A percentile compares a stretch with the other conserved stretches of the same genome.
phyloP scores from a whole-genome alignment of 768 basidiomycete genomes.

The Ramaria rubella region DNA sequence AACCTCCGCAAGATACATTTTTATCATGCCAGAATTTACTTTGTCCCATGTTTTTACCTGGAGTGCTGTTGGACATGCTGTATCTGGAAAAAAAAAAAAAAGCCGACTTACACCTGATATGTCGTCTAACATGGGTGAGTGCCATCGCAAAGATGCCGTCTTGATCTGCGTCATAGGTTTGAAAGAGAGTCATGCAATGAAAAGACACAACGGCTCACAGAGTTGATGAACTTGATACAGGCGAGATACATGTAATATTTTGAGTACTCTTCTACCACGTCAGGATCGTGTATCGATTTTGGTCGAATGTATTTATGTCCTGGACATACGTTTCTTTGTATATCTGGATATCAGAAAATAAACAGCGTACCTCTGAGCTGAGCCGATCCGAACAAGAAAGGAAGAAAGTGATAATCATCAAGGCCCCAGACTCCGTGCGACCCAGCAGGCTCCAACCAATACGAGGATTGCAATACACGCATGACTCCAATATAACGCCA shows the following conservation, averaged over 20 bases:
- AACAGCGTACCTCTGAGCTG: slow-evolving; percentile 52
- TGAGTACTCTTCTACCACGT: slow-evolving; percentile 87
- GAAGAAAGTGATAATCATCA: slow-evolving; percentile 95
- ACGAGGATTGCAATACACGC: slow-evolving; percentile 84
- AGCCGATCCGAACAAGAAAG: slow-evolving; percentile 80
- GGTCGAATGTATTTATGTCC: slow-evolving; percentile 88
- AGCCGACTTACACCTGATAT: slow-evolving; percentile 78
- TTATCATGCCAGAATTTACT: slow-evolving; percentile 92
- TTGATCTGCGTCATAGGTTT: slow-evolving; percentile 57
- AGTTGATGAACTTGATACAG: slow-evolving; percentile 94
- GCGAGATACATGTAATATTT: slow-evolving; percentile 96
- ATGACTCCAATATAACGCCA: slow-evolving; percentile 87
- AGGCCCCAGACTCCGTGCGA: slow-evolving; percentile 98
- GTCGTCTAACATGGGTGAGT: slow-evolving; percentile 98
- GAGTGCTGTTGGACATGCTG: no score
- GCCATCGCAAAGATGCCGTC: slow-evolving; percentile 92
- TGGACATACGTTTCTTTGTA: slow-evolving; percentile 29
- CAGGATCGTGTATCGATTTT: slow-evolving; percentile 85
- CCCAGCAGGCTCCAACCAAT: slow-evolving; percentile 98
- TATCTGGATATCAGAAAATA: background rate
- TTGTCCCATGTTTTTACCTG: slow-evolving; percentile 94
- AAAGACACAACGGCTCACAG: slow-evolving; percentile 40
- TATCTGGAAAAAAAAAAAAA: background rate
- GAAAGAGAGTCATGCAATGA: background rate
- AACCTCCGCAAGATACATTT: slow-evolving; percentile 97